These are phyloP conservation scores for Septoria linicola DNA, from an alignment of 2,329 filamentous ascomycete species.

Conservation along the genomic window DNA sequence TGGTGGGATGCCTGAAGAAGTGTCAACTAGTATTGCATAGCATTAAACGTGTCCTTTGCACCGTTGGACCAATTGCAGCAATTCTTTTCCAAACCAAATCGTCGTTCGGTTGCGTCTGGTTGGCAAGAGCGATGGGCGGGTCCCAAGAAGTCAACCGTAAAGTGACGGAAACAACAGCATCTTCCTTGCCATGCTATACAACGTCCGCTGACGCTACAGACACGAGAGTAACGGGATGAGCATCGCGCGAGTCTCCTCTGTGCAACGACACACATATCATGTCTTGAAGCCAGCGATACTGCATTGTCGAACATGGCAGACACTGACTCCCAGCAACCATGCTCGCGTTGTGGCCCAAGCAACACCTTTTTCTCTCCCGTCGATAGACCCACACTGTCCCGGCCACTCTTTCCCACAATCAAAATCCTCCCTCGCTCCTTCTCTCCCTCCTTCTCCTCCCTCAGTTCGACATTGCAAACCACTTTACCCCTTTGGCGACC, in stretches of 20 bases:
- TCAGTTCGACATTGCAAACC: constrained; percentile 1
- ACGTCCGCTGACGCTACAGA: not conserved
- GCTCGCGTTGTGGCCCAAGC: not conserved
- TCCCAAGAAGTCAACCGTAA: not conserved
- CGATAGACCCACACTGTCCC: too few species aligned
- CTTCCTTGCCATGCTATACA: not conserved
- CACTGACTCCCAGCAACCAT: not conserved
- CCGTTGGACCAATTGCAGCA: too few species aligned
- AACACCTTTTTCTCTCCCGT: not conserved
- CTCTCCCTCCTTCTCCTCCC: constrained; percentile 10
- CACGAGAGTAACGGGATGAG: not conserved
- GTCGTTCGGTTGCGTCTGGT: too few species aligned
- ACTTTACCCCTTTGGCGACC: not conserved
- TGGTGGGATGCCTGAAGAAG: too few species aligned
- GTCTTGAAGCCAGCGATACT: not conserved
- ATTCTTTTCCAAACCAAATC: too few species aligned
- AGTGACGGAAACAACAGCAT: not conserved
- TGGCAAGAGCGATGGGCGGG: not conserved
- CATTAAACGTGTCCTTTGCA: too few species aligned
- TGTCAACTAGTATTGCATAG: too few species aligned
- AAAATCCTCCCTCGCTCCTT: not conserved
- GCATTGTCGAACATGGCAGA: not conserved
- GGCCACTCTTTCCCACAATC: too few species aligned
- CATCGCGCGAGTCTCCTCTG: not conserved
- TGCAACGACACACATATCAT: not conserved